Base-by-base conservation (phyloP, 2,329 filamentous ascomycete genomes). In the Calonectria pauciramosa region DNA sequence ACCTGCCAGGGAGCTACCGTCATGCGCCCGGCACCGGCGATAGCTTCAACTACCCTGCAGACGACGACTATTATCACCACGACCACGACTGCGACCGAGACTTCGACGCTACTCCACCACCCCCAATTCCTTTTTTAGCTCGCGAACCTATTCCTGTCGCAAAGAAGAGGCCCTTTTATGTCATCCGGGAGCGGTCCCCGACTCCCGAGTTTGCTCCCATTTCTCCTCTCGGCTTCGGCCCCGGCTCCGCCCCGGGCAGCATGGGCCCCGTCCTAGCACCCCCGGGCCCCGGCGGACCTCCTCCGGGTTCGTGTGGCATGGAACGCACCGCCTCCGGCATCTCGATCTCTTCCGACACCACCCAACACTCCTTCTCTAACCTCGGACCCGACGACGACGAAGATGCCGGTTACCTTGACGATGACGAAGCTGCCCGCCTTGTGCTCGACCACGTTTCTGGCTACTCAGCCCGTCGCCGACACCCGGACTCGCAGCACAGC, bases 401-500 rank as follows among this genome's bases (percentile, higher is more conserved):
- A 52, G 80, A 82, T n/a, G 82, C 68, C 8, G 68, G 83, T 30
- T 73, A 88, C 18, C 78, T 87, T 20, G 85, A 86, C 60, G 90
- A 92, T 77, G 81, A 84, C 5, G 83, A 86, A 28, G 90, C 90
- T 2, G 89, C 89, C 4, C 82, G 83, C 64, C 81, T 87, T n/a
- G 90, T 91, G 13, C 85, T 86, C 56, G 82, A 85, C 26, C 87
- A 91, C 74, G 83, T 91, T 64, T 83, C 85, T 49, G 84, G 81
- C 70, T 86, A 72, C 47, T 71, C 86, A 75, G 85, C 85, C 23
- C 86, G 88, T 28, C 86, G 80, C 56, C 79, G 87, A 56, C 85
- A 84, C 70, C 85, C 86, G 16, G 85, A 90, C 75, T 90, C 90
- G 30, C 88, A 88, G 67, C 88, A 91, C 70, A 89, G 89, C 75